Conservation (phyloP, 768 basidiomycete genomes). For the Pisolithus tinctorius region DNA sequence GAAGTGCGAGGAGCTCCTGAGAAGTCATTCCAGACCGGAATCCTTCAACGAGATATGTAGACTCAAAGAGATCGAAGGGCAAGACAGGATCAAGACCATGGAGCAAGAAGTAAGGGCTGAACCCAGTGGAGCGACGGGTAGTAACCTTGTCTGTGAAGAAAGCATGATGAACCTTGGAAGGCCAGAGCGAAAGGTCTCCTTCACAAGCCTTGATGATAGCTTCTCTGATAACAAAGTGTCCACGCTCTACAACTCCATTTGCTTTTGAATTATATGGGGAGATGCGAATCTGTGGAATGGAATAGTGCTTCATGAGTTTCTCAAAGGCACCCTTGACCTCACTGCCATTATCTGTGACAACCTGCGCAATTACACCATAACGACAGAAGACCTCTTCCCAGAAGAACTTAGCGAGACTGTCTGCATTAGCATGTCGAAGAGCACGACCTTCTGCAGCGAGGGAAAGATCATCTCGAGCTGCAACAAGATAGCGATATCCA, state of each 20-base stretch:
- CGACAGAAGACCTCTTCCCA: conserved; percentile 16
- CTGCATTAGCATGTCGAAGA: conserved; percentile 8
- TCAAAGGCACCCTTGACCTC: neutral
- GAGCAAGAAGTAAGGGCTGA: conserved; percentile 18
- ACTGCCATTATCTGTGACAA: neutral
- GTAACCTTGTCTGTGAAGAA: conserved; percentile 21
- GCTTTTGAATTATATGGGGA: conserved; percentile 30
- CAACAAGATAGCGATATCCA: conserved; percentile 13
- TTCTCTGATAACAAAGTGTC: conserved; percentile 27
- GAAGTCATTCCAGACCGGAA: conserved; percentile 5
- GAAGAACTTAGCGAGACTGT: conserved; percentile 8
- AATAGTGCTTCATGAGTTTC: neutral
- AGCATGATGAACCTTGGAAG: conserved; percentile 12
- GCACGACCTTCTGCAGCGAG: conserved; percentile 20
- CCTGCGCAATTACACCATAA: neutral
- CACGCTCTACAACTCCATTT: conserved; percentile 32
- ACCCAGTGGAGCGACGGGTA: conserved; percentile 14
- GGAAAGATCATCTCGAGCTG: neutral
- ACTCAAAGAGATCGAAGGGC: conserved; percentile 27
- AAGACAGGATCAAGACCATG: conserved; percentile 12
- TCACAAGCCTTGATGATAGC: conserved; percentile 23
- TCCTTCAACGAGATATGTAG: conserved; percentile 22
- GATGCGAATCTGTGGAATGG: conserved; percentile 4
- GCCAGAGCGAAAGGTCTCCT: conserved; percentile 16
- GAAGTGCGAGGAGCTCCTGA: conserved; percentile 19